These are phyloP conservation scores for Clitoria ternatea DNA, from an alignment of 306 rosid species.

Conservation along the genomic window DNA sequence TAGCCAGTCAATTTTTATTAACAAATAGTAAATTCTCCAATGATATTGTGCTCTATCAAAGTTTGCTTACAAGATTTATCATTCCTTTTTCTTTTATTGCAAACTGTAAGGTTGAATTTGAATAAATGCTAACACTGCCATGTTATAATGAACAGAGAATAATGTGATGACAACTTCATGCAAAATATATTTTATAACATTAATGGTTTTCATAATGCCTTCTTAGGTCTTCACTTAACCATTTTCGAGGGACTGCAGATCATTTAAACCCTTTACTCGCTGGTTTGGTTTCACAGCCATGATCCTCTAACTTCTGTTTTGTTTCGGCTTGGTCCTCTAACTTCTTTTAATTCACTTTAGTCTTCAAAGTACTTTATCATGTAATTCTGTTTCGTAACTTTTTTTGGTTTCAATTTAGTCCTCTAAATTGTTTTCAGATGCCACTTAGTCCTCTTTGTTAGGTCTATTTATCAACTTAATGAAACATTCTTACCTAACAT, in stretches of 20 bases:
- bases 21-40: neutral
- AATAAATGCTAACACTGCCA: neutral
- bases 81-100: neutral
- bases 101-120: constrained; percentile 7
- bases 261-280: neutral
- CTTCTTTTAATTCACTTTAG: no score
- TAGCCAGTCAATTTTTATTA: constrained; percentile 14
- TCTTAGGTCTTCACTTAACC: neutral
- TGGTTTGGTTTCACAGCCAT: neutral
- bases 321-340: no score
- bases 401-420: no score
- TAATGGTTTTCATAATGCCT: neutral
- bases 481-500: no score
- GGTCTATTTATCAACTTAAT: no score
- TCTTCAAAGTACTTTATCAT: no score
- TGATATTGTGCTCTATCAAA: neutral
- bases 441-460: no score
- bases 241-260: neutral
- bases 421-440: no score
- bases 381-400: no score
- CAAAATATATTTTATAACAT: neutral
- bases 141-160: neutral
- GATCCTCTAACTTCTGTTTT: no score
- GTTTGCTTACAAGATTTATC: neutral
- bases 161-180: neutral